Conservation (phyloP, 257 asterid species). For the Solanum appendiculatum region DNA sequence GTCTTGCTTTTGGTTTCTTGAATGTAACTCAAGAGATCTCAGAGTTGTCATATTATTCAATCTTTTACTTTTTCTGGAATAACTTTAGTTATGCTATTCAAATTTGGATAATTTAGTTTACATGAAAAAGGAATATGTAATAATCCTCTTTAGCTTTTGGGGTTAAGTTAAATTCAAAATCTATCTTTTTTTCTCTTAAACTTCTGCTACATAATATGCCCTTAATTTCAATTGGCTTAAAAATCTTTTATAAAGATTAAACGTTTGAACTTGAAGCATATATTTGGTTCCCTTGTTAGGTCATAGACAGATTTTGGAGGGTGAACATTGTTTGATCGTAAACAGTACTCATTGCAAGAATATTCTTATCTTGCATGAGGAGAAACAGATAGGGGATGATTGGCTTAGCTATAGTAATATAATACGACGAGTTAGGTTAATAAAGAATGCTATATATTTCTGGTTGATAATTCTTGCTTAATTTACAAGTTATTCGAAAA, state of each 20-base stretch:
- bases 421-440: not conserved
- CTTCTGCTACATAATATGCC: too few relatives aligned
- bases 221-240: too few relatives aligned
- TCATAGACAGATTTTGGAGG: not conserved
- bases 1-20: not conserved
- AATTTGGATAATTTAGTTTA: not conserved
- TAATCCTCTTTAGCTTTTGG: too few relatives aligned
- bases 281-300: not conserved
- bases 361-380: not conserved
- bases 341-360: not conserved
- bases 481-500: not conserved
- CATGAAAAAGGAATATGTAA: not conserved
- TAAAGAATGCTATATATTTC: not conserved
- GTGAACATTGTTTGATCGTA: not conserved
- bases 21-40: slow-evolving; percentile 2
- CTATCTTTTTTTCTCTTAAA: too few relatives aligned
- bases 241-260: too few relatives aligned
- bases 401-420: not conserved
- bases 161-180: too few relatives aligned
- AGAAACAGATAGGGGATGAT: not conserved
- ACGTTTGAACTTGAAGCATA: not conserved
- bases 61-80: not conserved
- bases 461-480: not conserved
- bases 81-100: not conserved
- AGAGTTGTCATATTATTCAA: not conserved